phyloP scores from a whole-genome alignment of 371 early-diverging fungal species.

The Haplosporangium sp. region DNA sequence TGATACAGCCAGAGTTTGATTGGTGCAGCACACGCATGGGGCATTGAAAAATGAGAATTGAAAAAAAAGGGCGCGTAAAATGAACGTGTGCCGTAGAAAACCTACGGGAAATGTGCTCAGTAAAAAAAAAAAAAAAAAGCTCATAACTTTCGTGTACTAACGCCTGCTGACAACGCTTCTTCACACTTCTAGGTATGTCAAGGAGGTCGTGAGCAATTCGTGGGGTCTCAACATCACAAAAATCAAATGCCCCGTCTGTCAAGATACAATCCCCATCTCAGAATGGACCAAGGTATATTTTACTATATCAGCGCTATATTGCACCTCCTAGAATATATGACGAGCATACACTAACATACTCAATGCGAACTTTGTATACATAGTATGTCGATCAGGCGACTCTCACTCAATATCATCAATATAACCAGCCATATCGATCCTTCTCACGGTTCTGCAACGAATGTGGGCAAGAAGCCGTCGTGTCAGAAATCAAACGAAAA shows the following conservation, averaged over 20 bases:
- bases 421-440: conserved; percentile 74
- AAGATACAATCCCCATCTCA: conserved; percentile 61
- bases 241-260: conserved; percentile 77
- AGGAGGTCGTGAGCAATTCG: conserved; percentile 73
- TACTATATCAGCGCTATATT: neutral
- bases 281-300: conserved; percentile 69
- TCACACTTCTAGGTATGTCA: conserved; percentile 62
- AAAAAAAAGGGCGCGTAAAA: too few species aligned
- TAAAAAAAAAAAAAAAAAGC: too few species aligned
- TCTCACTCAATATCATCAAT: conserved; percentile 65
- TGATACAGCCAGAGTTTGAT: conserved; percentile 21
- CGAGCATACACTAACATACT: neutral
- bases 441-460: conserved; percentile 68
- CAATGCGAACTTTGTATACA: neutral
- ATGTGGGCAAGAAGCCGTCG: conserved; percentile 68
- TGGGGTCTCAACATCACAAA: conserved; percentile 76
- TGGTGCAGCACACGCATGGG: conserved; percentile 6
- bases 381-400: conserved; percentile 58
- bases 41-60: too few species aligned
- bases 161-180: neutral
- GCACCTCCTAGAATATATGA: neutral
- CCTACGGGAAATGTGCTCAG: too few species aligned
- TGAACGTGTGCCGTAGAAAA: too few species aligned
- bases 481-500: conserved; percentile 44
- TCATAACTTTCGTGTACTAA: too few species aligned